These are phyloP conservation scores for Coemansia brasiliensis DNA, from an alignment of 192 early-diverging fungal genomes.

Conservation along the genomic window DNA sequence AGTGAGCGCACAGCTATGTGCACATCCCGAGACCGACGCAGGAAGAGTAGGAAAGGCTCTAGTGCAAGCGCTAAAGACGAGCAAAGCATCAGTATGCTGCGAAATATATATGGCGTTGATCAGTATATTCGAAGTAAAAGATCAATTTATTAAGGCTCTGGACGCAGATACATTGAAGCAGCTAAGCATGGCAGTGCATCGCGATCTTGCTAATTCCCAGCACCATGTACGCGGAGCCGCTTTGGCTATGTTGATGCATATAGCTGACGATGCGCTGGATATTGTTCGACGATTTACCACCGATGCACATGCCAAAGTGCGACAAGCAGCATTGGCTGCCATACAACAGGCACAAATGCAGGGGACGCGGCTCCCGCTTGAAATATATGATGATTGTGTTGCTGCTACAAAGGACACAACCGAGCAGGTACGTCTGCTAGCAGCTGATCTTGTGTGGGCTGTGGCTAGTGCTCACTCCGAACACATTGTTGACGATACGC, in stretches of 20 bases:
- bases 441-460: conserved; percentile 67
- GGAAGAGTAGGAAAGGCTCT: conserved; percentile 2
- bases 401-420: conserved; percentile 67
- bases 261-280: conserved; percentile 13
- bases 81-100: conserved; percentile 32
- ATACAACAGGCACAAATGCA: conserved; percentile 40
- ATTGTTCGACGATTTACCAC: conserved; percentile 29
- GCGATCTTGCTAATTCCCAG: conserved; percentile 44
- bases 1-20: conserved; percentile 25
- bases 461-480: conserved; percentile 57
- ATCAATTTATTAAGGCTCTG: conserved; percentile 11
- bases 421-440: conserved; percentile 71
- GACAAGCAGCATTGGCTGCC: conserved; percentile 30
- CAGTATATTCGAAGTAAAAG: conserved; percentile 35
- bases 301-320: conserved; percentile 46
- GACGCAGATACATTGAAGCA: background rate
- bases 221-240: conserved; percentile 46
- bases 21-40: conserved; percentile 34
- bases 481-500: conserved; percentile 39
- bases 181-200: conserved; percentile 11
- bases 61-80: conserved; percentile 10
- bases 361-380: conserved; percentile 18
- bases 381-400: conserved; percentile 65
- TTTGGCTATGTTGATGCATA: conserved; percentile 9
- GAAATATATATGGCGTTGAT: conserved; percentile 44